phyloP scores from a whole-genome alignment of 176 grass and related monocot species.

The Bromus sterilis region DNA sequence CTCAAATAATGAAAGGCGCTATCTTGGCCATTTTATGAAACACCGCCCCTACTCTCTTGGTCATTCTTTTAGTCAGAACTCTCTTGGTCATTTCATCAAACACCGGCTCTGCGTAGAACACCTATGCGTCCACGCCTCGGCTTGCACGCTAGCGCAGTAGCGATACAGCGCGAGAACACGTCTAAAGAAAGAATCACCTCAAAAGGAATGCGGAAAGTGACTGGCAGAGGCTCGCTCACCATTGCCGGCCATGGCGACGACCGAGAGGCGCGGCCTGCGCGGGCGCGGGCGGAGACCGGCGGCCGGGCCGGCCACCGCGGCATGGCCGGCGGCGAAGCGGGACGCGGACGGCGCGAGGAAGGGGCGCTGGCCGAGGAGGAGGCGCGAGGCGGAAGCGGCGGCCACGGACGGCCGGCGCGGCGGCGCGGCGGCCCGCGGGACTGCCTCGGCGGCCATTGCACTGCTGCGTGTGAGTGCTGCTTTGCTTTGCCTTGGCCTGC shows the following conservation, averaged over 20 bases:
- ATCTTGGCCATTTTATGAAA: slow-evolving; percentile 54
- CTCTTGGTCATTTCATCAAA: slow-evolving; percentile 27
- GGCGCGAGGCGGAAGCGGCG: slow-evolving; percentile 35
- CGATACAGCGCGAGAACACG: neutral
- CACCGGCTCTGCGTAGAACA: neutral
- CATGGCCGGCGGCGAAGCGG: slow-evolving; percentile 21
- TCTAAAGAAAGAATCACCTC: neutral
- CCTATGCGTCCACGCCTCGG: neutral
- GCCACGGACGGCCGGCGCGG: slow-evolving; percentile 30
- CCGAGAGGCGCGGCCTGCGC: slow-evolving; percentile 42
- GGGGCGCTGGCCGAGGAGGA: slow-evolving; percentile 51
- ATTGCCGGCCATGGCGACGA: slow-evolving; percentile 68
- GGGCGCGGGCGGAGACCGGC: slow-evolving; percentile 30
- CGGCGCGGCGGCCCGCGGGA: slow-evolving; percentile 20
- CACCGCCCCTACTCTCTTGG: neutral
- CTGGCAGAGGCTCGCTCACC: slow-evolving; percentile 23
- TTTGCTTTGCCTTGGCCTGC: neutral
- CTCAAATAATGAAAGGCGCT: neutral
- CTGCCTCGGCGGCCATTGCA: slow-evolving; percentile 59
- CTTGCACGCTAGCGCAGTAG: neutral
- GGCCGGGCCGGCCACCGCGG: slow-evolving; percentile 28
- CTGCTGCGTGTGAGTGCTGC: neutral
- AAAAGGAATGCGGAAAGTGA: neutral
- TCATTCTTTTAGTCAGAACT: too few species aligned
- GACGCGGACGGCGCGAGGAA: slow-evolving; percentile 28